A percentile compares a stretch with the other conserved stretches of the same genome.
phyloP scores from a whole-genome alignment of 768 basidiomycete genomes.

The Pulveroboletus frians region DNA sequence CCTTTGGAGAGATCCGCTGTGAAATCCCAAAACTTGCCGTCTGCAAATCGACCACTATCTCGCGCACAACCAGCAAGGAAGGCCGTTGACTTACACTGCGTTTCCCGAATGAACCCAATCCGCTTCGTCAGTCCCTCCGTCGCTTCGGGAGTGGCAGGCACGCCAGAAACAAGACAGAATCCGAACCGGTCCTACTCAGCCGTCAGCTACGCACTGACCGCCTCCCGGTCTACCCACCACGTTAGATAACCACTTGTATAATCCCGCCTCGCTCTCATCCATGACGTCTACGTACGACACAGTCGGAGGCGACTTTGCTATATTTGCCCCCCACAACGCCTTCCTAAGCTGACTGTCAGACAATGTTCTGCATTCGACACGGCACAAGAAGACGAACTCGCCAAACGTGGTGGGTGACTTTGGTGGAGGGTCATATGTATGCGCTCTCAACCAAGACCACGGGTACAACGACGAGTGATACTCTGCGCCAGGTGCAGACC shows the following conservation, averaged over 20 bases:
- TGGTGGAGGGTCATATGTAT: constrained; percentile 75
- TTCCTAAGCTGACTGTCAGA: constrained; percentile 37
- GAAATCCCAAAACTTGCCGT: constrained; percentile 97
- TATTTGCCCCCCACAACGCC: constrained; percentile 77
- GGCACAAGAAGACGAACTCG: constrained; percentile 40
- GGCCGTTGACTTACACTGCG: constrained; percentile 45
- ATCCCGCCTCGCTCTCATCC: constrained; percentile 54
- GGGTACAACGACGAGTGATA: constrained; percentile 82
- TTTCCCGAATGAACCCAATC: constrained; percentile 87
- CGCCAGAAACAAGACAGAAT: constrained; percentile 80
- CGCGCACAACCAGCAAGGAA: constrained; percentile 1
- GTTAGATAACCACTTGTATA: constrained; percentile 77
- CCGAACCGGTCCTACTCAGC: constrained; percentile 72
- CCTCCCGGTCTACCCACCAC: constrained; percentile 47
- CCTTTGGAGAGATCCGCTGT: constrained; percentile 87
- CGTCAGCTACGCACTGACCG: neutral
- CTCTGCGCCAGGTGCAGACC: constrained; percentile 30
- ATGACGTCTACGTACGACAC: constrained; percentile 72
- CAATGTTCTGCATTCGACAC: neutral
- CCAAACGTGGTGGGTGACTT: constrained; percentile 12
- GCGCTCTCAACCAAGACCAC: constrained; percentile 73
- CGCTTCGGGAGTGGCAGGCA: constrained; percentile 74
- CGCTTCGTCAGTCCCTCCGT: constrained; percentile 74
- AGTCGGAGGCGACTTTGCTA: constrained; percentile 68
- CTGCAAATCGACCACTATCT: constrained; percentile 41